Evolutionary conservation across 1,284 basidiomycete species (phyloP).

Genomic region (Grifola frondosa): DNA sequence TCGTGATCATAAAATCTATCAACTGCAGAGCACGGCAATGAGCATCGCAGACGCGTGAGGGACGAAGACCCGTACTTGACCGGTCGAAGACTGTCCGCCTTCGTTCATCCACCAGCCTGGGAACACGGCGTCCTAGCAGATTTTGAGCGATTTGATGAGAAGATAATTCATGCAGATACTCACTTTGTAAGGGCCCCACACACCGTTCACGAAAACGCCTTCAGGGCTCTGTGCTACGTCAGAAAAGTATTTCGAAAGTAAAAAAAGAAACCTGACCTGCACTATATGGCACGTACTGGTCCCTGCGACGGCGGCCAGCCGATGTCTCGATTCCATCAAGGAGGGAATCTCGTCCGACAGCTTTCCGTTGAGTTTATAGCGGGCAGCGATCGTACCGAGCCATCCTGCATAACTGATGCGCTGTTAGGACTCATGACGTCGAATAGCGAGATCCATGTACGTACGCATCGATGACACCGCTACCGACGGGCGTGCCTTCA

Average conservation of each 20-base stretch:
- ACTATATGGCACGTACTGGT: conserved; percentile 96
- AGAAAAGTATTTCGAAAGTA: background rate
- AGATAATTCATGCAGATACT: background rate
- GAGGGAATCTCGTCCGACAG: conserved; percentile 51
- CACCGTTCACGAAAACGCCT: conserved; percentile 86
- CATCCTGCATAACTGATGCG: conserved; percentile 88
- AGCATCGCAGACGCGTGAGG: conserved; percentile 40
- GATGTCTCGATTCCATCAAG: conserved; percentile 74
- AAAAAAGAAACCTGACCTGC: conserved; percentile 47
- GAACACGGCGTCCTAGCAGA: conserved; percentile 75
- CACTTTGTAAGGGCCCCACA: conserved; percentile 96
- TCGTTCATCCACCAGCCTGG: conserved; percentile 99
- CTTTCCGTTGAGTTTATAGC: conserved; percentile 58
- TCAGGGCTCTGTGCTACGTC: conserved; percentile 62
- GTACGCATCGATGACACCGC: conserved; percentile 93
- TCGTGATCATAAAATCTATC: conserved; percentile 94
- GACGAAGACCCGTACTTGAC: conserved; percentile 58
- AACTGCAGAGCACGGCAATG: conserved; percentile 79
- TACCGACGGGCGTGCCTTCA: conserved; percentile 92
- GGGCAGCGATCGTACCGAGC: conserved; percentile 93
- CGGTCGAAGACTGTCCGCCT: conserved; percentile 97
- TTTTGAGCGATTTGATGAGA: background rate
- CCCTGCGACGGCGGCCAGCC: conserved; percentile 92
- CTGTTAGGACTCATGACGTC: conserved; percentile 4
- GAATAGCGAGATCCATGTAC: conserved; percentile 23